Percentiles rank a stretch among this genome's conserved stretches.
phyloP scores from a whole-genome alignment of 129 eudicot genomes.

The Dittrichia graveolens region DNA sequence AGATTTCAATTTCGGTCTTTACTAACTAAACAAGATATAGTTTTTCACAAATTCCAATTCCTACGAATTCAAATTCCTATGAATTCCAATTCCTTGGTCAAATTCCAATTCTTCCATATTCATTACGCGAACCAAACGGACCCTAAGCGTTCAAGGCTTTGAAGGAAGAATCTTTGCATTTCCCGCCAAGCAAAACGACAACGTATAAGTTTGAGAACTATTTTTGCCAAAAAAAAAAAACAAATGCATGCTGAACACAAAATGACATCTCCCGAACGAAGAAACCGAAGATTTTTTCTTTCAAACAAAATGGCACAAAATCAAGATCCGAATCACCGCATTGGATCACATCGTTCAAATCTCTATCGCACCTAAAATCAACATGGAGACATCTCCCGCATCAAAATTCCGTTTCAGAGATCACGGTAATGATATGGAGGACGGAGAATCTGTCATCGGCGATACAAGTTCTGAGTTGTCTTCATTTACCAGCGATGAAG shows the following conservation, averaged over 20 bases:
- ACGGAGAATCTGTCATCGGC: conserved; percentile 39
- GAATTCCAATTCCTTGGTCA: too few species aligned
- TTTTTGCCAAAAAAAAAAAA: conserved; percentile 12
- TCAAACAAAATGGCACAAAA: conserved; percentile 37
- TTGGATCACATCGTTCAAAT: conserved; percentile 13
- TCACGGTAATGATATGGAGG: conserved; percentile 49
- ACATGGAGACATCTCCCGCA: conserved; percentile 53
- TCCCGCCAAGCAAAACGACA: conserved; percentile 43
- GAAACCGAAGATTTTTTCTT: conserved; percentile 47
- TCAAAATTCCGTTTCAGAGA: conserved; percentile 68
- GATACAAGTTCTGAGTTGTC: conserved; percentile 38
- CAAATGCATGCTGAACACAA: conserved; percentile 10
- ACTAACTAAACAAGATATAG: too few species aligned
- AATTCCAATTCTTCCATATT: too few species aligned
- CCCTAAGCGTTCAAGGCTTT: too few species aligned
- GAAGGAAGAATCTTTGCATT: too few species aligned
- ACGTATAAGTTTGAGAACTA: conserved; percentile 10
- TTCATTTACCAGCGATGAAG: conserved; percentile 51
- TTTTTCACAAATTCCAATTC: too few species aligned
- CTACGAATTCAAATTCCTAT: too few species aligned
- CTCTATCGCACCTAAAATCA: conserved; percentile 13
- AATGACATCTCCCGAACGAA: conserved; percentile 40
- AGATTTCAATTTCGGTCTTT: too few species aligned
- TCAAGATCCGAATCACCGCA: conserved; percentile 29
- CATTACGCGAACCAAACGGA: too few species aligned